phyloP scores from a whole-genome alignment of 805 yeast species.

The Saccharomycopsis microspora region DNA sequence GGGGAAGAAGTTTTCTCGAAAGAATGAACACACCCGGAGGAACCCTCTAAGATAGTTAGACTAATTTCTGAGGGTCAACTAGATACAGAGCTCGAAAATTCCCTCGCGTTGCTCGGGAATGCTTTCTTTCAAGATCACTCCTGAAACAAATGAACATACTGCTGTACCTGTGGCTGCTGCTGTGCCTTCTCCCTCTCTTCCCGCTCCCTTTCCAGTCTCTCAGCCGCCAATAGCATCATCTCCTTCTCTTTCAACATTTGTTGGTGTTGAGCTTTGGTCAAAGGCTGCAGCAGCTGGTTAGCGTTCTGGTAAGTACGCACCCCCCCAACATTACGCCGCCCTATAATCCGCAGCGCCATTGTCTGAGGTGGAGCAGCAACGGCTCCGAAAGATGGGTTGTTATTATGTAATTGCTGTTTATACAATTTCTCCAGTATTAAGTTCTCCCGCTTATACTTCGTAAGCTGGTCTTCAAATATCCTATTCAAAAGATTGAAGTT shows the following conservation, averaged over 20 bases:
- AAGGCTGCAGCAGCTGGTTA: constrained; percentile 2
- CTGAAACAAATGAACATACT: too few relatives aligned
- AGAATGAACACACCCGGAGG: too few relatives aligned
- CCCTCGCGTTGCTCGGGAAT: too few relatives aligned
- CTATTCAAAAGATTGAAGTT: constrained; percentile 11
- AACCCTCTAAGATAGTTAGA: too few relatives aligned
- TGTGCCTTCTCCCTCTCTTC: too few relatives aligned
- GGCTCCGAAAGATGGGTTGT: background rate
- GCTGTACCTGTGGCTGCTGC: too few relatives aligned
- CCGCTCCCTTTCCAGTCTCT: too few relatives aligned
- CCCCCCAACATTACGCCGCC: background rate
- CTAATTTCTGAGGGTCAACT: too few relatives aligned
- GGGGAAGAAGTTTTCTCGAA: too few relatives aligned
- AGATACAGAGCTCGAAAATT: too few relatives aligned
- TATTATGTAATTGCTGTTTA: constrained; percentile 1
- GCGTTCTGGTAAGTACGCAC: background rate
- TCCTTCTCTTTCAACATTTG: constrained; percentile 3
- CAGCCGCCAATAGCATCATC: background rate
- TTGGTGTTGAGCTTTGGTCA: constrained; percentile 5
- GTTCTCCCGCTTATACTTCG: background rate
- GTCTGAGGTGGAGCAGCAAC: background rate
- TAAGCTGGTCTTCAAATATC: constrained; percentile 1
- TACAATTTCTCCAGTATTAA: background rate
- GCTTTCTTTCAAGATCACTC: too few relatives aligned
- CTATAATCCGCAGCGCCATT: background rate